Base-by-base conservation (phyloP, 192 early-diverging fungal genomes). In the Rhizophagus sp. region DNA sequence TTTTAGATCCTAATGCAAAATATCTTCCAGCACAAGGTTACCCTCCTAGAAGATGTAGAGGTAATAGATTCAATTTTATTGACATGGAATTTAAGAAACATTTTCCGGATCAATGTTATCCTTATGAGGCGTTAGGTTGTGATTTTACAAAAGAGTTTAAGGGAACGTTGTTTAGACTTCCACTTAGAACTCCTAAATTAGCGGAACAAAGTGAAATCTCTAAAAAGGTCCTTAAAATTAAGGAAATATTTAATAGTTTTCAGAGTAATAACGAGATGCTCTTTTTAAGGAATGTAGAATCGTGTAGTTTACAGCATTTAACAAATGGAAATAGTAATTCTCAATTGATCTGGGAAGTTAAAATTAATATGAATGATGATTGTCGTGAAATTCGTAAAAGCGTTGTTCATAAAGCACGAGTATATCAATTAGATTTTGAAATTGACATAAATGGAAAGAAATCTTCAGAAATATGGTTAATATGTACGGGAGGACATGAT, bases 91-190 rank as follows among this genome's bases (percentile, higher is more conserved):
- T 82, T 62, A 36, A 57, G 1, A 79, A 50, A 7, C 8, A 17
- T 12, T 73, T 63, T 30, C 33, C 17, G 2, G 81, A 79, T 65
- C 81, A 82, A 47, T 17, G 70, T 15, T 7, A 22, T 34, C 79
- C 81, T 2, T 78, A 79, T 65, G 33, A 36, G 13, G 24, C 41
- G 15, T 25, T 66, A n/a, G 30, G n/a, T 12, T 82, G 44, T 75
- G 63, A 34, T 36, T 82, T 69, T 79, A 39, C 25, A 75, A n/a
- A 70, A 70, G 19, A 41, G 24, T 70, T 70, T n/a, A 70, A 70
- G 9, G 68, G 68, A 22, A 70, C 81, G 19, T 62, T 82, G 4
- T 82, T 82, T 72, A 39, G 81, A 39, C 24, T 82, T 3, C 81
- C 81, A 12, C 41, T 82, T 4, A 67, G 81, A 70, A 70, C 30